Base-by-base conservation (phyloP, 768 basidiomycete genomes). In the Aureoboletus auriporus region DNA sequence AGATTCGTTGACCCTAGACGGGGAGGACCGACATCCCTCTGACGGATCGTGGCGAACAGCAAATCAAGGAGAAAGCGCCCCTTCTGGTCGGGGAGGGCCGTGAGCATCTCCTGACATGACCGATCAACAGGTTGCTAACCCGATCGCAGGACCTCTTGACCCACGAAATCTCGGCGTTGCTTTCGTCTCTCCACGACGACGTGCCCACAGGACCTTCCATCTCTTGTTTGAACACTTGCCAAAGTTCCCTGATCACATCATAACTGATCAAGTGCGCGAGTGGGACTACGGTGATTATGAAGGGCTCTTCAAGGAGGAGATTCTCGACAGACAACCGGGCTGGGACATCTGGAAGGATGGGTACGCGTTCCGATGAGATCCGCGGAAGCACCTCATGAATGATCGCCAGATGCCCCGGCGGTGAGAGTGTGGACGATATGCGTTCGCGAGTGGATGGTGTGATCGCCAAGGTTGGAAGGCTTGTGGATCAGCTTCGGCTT, bases 271-370 rank as follows among this genome's bases (percentile, higher is more conserved):
- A 20, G 83, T 73, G 23, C 74, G 82, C 37, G 92, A 94, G 64
- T 94, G 91, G 91, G 88, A 95, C 60, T 95, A 95, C 62, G 89
- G 94, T 9, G 80, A 89, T 8, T 96, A 89, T 60, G 93, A 95
- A 63, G 93, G 93, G 6, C 77, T 93, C 36, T 64, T 77, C 26
- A 72, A 83, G n/a, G 70, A 79, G n/a, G 89, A 95, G 57, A 95
- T 95, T 57, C 71, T 81, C 52, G 74, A 74, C 42, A 75, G 70
- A 47, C 77, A 71, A 43, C 71, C 76, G 4, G 64, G 60, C 30
- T 97, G 92, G 92, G 59, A 64, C n/a, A 93, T 94, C 58, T 95
- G 91, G 90, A 75, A 66, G 35, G 86, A 93, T 59, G 92, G 89
- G 85, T 85, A 63, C 31, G 74, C 67, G 9, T 40, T 34, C 35